These are phyloP conservation scores for Closterium sp. DNA, from an alignment of 139 green algal genomes.

Conservation along the genomic window DNA sequence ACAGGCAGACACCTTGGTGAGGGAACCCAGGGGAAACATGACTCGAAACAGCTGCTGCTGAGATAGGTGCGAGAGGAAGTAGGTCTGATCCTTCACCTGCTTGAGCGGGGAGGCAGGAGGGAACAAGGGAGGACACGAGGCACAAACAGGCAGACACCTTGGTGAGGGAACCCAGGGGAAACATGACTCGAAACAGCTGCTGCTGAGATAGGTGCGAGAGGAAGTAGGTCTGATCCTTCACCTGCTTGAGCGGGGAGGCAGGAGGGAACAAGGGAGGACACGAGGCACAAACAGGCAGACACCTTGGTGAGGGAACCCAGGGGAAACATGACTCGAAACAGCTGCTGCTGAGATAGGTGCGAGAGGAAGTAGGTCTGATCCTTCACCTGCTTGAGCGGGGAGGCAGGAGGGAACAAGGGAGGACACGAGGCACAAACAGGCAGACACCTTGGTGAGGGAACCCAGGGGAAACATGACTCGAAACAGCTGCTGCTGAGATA, in stretches of 20 bases:
- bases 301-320: conserved; percentile 82
- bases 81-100: conserved; percentile 58
- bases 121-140: too few species aligned
- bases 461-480: conserved; percentile 88
- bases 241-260: too few species aligned
- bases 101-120: too few species aligned
- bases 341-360: conserved; percentile 64
- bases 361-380: conserved; percentile 59
- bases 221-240: conserved; percentile 61
- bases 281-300: too few species aligned
- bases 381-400: conserved; percentile 44
- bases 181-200: conserved; percentile 81
- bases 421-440: too few species aligned
- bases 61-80: conserved; percentile 52
- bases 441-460: conserved; percentile 74
- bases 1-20: conserved; percentile 70
- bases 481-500: conserved; percentile 70
- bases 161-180: conserved; percentile 84
- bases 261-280: too few species aligned
- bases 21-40: conserved; percentile 88
- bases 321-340: conserved; percentile 83
- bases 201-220: conserved; percentile 48
- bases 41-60: conserved; percentile 69
- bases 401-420: too few species aligned
- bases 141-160: conserved; percentile 63